These are phyloP conservation scores for Lepidium campestre DNA, from an alignment of 441 rosid species.

Conservation along the genomic window DNA sequence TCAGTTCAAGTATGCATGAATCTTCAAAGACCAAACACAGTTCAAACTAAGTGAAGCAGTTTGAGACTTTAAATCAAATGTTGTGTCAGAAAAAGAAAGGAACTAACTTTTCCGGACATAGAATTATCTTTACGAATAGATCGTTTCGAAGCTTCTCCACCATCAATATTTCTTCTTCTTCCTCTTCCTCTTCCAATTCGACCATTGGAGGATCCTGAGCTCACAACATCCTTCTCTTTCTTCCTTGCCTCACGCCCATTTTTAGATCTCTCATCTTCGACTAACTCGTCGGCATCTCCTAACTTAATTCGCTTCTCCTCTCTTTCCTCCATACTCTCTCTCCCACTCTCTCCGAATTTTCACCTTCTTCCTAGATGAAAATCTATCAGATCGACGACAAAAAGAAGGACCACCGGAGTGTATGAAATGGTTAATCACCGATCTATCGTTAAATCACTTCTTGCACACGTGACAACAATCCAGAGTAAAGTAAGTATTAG, in stretches of 20 bases:
- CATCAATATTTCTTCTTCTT: neutral
- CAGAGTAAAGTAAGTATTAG: no score
- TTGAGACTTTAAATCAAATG: neutral
- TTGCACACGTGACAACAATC: no score
- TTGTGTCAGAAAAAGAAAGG: neutral
- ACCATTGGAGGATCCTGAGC: neutral
- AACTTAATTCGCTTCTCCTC: neutral
- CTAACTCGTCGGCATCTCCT: neutral
- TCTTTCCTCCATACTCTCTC: conserved; percentile 5
- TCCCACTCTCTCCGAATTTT: no score
- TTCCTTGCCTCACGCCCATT: neutral
- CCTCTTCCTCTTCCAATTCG: neutral
- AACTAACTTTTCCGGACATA: neutral
- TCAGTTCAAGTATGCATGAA: neutral
- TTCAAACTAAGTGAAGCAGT: neutral
- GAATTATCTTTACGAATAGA: neutral
- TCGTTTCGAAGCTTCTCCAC: neutral
- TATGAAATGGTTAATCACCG: neutral
- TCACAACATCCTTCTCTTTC: neutral
- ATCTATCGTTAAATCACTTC: neutral
- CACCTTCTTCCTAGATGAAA: no score
- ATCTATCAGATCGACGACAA: neutral
- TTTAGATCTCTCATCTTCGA: neutral
- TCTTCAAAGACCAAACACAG: neutral
- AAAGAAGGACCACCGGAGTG: neutral